These are phyloP conservation scores for Xylaria sp. DNA, from an alignment of 495 filamentous ascomycete species.

Conservation along the genomic window DNA sequence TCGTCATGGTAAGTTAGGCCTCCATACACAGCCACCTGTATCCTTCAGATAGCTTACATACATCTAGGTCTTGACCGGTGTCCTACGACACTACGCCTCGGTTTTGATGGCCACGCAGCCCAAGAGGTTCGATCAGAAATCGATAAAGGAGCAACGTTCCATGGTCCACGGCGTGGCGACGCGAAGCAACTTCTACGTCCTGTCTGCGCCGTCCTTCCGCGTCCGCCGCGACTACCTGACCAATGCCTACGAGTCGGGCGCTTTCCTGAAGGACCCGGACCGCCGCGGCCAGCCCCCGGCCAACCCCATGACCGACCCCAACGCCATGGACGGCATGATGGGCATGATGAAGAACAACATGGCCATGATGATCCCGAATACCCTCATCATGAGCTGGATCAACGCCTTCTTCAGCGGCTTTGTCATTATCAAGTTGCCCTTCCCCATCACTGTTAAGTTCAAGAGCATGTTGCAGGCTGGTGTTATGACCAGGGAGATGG, in stretches of 20 bases:
- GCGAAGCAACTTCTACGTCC: conserved; percentile 75
- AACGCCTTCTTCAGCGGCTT: conserved; percentile 98
- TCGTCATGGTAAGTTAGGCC: conserved; percentile 80
- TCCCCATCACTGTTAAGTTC: conserved; percentile 96
- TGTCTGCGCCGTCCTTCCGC: conserved; percentile 78
- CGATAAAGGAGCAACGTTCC: conserved; percentile 85
- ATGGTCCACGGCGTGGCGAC: conserved; percentile 87
- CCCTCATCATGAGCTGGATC: conserved; percentile 99
- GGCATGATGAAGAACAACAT: conserved; percentile 99
- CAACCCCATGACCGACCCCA: conserved; percentile 97
- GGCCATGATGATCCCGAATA: conserved; percentile 99
- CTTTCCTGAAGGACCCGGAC: conserved; percentile 88
- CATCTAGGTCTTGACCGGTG: conserved; percentile 83
- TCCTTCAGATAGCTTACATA: conserved; percentile 24
- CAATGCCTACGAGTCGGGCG: conserved; percentile 79
- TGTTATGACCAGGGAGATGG: conserved; percentile 92
- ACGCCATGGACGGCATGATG: conserved; percentile 99
- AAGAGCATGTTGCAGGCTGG: conserved; percentile 99
- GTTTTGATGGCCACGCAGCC: conserved; percentile 86
- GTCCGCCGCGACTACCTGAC: conserved; percentile 80
- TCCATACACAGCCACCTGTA: not conserved
- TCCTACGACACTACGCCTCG: conserved; percentile 94
- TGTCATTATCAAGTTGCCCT: conserved; percentile 98
- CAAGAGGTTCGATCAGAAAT: conserved; percentile 77
- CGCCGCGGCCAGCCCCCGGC: conserved; percentile 83